phyloP scores from a whole-genome alignment of 352 stramenopile genomes.

The Phytophthora rubi region DNA sequence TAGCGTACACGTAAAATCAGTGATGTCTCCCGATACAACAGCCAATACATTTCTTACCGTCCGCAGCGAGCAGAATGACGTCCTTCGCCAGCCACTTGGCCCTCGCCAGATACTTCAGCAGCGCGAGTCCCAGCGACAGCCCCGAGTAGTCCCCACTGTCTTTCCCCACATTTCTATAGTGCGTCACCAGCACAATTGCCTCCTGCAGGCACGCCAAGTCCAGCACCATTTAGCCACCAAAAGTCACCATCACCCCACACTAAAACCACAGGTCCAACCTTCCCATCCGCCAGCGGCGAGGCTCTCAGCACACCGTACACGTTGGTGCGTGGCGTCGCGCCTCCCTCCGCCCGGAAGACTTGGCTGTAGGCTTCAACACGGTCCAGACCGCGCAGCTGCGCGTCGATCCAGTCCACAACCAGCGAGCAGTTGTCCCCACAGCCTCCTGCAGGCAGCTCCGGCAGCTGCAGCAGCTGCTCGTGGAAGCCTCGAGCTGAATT shows the following conservation, averaged over 20 bases:
- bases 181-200: slow-evolving; percentile 72
- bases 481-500: slow-evolving; percentile 42
- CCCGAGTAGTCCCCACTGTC: slow-evolving; percentile 56
- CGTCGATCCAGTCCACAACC: slow-evolving; percentile 68
- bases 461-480: slow-evolving; percentile 43
- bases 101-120: slow-evolving; percentile 65
- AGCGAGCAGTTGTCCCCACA: slow-evolving; percentile 55
- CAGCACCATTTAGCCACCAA: not conserved
- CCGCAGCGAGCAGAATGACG: slow-evolving; percentile 77
- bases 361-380: slow-evolving; percentile 71
- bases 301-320: slow-evolving; percentile 85
- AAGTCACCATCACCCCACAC: not conserved
- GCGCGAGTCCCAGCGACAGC: slow-evolving; percentile 58
- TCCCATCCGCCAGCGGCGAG: slow-evolving; percentile 72
- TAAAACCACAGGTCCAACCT: slow-evolving; percentile 38
- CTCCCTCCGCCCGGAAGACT: slow-evolving; percentile 38
- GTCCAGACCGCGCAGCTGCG: slow-evolving; percentile 54
- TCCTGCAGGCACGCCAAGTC: slow-evolving; percentile 31
- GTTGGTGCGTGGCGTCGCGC: slow-evolving; percentile 49
- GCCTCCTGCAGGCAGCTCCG: slow-evolving; percentile 36
- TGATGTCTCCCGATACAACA: not conserved
- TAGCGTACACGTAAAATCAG: not conserved
- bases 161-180: slow-evolving; percentile 66
- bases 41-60: slow-evolving; percentile 44
- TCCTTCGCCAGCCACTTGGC: slow-evolving; percentile 87